A percentile compares a stretch with the other conserved stretches of the same genome.
Evolutionary conservation across 176 grass and related monocot species (phyloP).

Genomic region (Aegilops speltoides): DNA sequence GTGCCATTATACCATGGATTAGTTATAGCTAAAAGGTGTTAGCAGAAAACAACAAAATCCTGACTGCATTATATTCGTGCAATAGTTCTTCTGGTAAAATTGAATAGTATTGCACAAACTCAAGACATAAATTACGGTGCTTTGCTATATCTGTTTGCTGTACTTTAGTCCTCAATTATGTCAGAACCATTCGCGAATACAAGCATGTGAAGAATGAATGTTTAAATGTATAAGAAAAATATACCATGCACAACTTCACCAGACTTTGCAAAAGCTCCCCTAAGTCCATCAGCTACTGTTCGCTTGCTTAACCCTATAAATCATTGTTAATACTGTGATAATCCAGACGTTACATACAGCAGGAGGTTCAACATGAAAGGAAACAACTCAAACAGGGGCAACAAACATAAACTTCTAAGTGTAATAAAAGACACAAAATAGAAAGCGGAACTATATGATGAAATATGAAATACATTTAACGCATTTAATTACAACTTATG

Average conservation of each 20-base stretch:
- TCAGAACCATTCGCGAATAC: not conserved
- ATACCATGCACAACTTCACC: constrained; percentile 73
- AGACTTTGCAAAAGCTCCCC: constrained; percentile 68
- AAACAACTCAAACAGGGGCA: not conserved
- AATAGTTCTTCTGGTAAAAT: constrained; percentile 2
- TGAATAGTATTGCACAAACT: not conserved
- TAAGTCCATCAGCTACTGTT: constrained; percentile 63
- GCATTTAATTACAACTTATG: not conserved
- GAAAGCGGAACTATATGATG: not conserved
- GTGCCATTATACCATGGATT: not conserved
- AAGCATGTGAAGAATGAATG: not conserved
- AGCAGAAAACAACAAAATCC: not conserved
- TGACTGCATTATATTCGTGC: not conserved
- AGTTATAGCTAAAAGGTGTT: not conserved
- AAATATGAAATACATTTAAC: not conserved
- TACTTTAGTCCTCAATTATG: not conserved
- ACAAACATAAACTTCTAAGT: not conserved
- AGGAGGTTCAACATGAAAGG: not conserved
- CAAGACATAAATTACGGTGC: not conserved
- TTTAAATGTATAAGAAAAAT: constrained; percentile 11
- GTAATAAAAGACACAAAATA: constrained; percentile 3
- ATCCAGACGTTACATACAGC: not conserved
- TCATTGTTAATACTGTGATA: not conserved
- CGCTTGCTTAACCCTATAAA: constrained; percentile 79
- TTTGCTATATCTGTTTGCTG: not conserved